phyloP scores from a whole-genome alignment of 2,329 filamentous ascomycete genomes.

The Ophiostoma ips region DNA sequence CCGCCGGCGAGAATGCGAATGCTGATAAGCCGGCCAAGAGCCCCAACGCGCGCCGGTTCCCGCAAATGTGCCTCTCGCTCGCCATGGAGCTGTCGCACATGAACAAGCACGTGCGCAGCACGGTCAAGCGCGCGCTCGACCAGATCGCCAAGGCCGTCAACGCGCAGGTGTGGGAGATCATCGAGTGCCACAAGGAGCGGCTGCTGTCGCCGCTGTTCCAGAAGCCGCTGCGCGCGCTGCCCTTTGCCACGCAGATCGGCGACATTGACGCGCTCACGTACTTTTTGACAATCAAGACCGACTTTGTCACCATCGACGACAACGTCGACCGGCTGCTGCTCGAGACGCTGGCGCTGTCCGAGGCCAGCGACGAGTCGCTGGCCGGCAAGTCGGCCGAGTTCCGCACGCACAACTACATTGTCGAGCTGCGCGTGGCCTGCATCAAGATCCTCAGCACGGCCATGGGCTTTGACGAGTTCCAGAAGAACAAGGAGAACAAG shows the following conservation, averaged over 20 bases:
- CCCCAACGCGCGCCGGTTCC: slow-evolving; percentile 31
- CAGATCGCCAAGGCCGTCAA: slow-evolving; percentile 67
- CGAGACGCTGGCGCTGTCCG: slow-evolving; percentile 85
- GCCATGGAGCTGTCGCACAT: slow-evolving; percentile 85
- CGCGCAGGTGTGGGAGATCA: slow-evolving; percentile 72
- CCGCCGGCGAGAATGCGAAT: not conserved
- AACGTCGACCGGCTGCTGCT: slow-evolving; percentile 78
- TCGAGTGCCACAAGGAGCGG: slow-evolving; percentile 80
- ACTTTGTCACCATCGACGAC: slow-evolving; percentile 86
- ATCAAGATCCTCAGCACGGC: slow-evolving; percentile 86
- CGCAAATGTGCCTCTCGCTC: slow-evolving; percentile 66
- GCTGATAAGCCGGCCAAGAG: slow-evolving; percentile 2
- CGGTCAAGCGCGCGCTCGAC: slow-evolving; percentile 66
- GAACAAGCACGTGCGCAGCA: slow-evolving; percentile 87
- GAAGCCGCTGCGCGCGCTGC: slow-evolving; percentile 83
- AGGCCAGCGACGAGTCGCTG: slow-evolving; percentile 85
- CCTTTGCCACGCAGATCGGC: slow-evolving; percentile 90
- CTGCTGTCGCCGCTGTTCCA: slow-evolving; percentile 86
- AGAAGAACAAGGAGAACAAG: slow-evolving; percentile 55
- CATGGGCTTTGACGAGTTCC: slow-evolving; percentile 86
- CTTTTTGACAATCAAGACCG: slow-evolving; percentile 75
- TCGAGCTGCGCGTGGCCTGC: slow-evolving; percentile 82
- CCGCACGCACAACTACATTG: slow-evolving; percentile 87
- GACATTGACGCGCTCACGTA: slow-evolving; percentile 98
- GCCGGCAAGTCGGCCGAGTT: slow-evolving; percentile 90